Evolutionary conservation across 73 alveolate species (phyloP).

Genomic region (Paramecium bursaria): DNA sequence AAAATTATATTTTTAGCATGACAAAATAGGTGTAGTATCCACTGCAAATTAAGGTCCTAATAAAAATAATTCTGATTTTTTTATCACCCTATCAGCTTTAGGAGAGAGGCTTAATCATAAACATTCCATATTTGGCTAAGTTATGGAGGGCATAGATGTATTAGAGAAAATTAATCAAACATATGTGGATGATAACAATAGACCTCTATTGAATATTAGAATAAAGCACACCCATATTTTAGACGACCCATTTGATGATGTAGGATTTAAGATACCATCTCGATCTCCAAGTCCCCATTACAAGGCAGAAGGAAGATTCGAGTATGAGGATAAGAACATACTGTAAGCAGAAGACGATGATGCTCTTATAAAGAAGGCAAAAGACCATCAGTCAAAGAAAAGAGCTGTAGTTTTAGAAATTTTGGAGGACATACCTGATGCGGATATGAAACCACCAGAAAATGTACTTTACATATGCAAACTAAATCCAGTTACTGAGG

Average conservation of each 20-base stretch:
- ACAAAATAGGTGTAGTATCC: constrained; percentile 78
- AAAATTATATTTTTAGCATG: constrained; percentile 10
- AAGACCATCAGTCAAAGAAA: constrained; percentile 86
- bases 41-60: constrained; percentile 96
- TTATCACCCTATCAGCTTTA: constrained; percentile 87
- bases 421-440: constrained; percentile 99
- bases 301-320: constrained; percentile 81
- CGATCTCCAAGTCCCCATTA: constrained; percentile 86
- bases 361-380: constrained; percentile 76
- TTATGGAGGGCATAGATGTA: constrained; percentile 92
- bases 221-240: constrained; percentile 91
- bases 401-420: constrained; percentile 94
- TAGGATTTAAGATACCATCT: constrained; percentile 84
- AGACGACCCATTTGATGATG: constrained; percentile 95
- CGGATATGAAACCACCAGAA: constrained; percentile 99
- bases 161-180: constrained; percentile 87
- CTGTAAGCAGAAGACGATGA: constrained; percentile 78
- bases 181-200: constrained; percentile 80
- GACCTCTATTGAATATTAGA: constrained; percentile 94
- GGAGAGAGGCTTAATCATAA: constrained; percentile 88
- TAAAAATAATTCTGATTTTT: constrained; percentile 94
- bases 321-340: constrained; percentile 82
- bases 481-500: constrained; percentile 98
- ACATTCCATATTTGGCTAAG: constrained; percentile 98
- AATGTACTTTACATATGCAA: constrained; percentile 97